These are phyloP conservation scores for Spergularia bocconei DNA, from an alignment of 148 eudicot species.

Conservation along the genomic window DNA sequence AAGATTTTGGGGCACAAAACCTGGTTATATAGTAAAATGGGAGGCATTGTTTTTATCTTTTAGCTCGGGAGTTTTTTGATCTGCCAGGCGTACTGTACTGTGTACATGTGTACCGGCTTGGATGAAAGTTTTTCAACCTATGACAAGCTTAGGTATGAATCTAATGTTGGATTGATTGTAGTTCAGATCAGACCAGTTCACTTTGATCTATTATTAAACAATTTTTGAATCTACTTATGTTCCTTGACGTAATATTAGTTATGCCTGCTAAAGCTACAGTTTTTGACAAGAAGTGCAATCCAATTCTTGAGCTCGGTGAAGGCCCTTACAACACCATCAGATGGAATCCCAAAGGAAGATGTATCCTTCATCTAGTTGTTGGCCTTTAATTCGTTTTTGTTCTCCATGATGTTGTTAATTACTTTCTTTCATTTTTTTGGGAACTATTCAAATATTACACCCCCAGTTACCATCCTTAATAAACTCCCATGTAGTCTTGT, in stretches of 20 bases:
- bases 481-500: constrained; percentile 55
- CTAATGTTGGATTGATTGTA: background rate
- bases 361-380: constrained; percentile 57
- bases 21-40: background rate
- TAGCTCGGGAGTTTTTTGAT: constrained; percentile 1
- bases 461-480: constrained; percentile 44
- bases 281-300: constrained; percentile 93
- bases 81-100: background rate
- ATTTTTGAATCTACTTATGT: constrained; percentile 7
- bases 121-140: constrained; percentile 1
- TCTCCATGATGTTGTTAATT: background rate
- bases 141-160: background rate
- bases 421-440: background rate
- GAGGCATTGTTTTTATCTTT: background rate
- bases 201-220: background rate
- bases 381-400: background rate
- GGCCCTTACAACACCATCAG: constrained; percentile 96
- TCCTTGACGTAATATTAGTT: constrained; percentile 68
- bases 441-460: constrained; percentile 6
- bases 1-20: background rate
- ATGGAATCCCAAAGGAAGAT: constrained; percentile 97
- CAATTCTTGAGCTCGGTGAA: constrained; percentile 82
- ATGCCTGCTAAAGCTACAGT: constrained; percentile 97
- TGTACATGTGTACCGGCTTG: background rate
- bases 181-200: background rate